A percentile compares a stretch with the other conserved stretches of the same genome.
Conservation (phyloP, 495 filamentous ascomycete species). For the Parathielavia appendiculata region DNA sequence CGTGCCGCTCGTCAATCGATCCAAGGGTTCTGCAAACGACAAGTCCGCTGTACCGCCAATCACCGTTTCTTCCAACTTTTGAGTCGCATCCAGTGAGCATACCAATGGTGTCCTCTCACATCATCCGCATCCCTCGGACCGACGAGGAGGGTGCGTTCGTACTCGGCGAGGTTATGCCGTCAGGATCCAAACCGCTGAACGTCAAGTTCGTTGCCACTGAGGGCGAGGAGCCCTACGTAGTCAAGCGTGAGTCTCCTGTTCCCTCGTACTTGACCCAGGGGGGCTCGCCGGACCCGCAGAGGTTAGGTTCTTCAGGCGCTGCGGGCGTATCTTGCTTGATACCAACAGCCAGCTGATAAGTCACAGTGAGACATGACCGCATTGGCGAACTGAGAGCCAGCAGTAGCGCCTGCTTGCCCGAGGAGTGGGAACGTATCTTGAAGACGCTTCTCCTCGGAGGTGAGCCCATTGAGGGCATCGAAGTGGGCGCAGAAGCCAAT, state of each 20-base stretch:
- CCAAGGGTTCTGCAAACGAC: background rate
- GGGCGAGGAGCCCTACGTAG: constrained; percentile 54
- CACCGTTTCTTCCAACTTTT: constrained; percentile 2
- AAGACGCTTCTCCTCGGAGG: constrained; percentile 34
- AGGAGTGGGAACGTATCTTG: constrained; percentile 45
- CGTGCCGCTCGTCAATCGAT: background rate
- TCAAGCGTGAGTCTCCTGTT: constrained; percentile 43
- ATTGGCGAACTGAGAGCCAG: constrained; percentile 25
- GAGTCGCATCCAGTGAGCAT: constrained; percentile 2
- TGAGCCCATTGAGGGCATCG: constrained; percentile 35
- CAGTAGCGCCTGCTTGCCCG: constrained; percentile 34
- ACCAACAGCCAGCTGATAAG: constrained; percentile 7
- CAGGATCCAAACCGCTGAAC: constrained; percentile 49
- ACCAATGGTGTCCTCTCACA: constrained; percentile 23
- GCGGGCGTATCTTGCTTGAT: background rate
- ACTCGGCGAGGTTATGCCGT: constrained; percentile 51
- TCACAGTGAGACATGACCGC: constrained; percentile 33
- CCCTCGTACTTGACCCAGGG: background rate
- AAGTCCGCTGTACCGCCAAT: constrained; percentile 9
- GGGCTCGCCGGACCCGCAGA: background rate
- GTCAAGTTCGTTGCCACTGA: constrained; percentile 66
- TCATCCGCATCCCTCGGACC: constrained; percentile 52
- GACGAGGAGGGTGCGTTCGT: constrained; percentile 51
- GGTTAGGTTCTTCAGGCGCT: constrained; percentile 1
- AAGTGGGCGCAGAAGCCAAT: constrained; percentile 39